phyloP scores from a whole-genome alignment of 2,329 filamentous ascomycete genomes.

The Grosmannia huntii region DNA sequence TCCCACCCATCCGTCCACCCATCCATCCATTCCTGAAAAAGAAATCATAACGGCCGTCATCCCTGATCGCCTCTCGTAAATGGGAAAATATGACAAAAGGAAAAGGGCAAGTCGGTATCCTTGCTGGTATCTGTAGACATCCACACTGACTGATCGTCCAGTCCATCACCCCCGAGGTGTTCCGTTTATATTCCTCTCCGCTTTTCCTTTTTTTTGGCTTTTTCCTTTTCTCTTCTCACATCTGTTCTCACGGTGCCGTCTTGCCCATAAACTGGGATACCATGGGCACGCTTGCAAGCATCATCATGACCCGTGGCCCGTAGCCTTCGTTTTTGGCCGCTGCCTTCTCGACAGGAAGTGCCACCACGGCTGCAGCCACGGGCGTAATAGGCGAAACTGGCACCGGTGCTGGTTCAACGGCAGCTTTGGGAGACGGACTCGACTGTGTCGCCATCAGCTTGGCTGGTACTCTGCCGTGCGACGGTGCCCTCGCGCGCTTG shows the following conservation, averaged over 20 bases:
- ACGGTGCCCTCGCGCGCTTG: background rate
- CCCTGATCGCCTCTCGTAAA: background rate
- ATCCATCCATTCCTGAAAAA: background rate
- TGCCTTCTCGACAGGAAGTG: background rate
- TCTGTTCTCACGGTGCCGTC: background rate
- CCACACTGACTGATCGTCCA: background rate
- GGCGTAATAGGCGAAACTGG: background rate
- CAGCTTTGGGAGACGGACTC: background rate
- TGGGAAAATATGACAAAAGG: background rate
- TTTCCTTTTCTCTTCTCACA: background rate
- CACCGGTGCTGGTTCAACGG: background rate
- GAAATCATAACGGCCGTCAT: background rate
- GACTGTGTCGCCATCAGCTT: background rate
- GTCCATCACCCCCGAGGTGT: background rate
- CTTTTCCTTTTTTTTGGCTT: background rate
- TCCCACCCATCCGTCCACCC: background rate
- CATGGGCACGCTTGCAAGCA: conserved; percentile 18
- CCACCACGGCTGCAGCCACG: background rate
- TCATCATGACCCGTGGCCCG: conserved; percentile 17
- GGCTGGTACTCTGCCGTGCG: background rate
- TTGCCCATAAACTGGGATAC: conserved; percentile 14
- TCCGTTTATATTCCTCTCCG: background rate
- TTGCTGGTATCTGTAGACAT: background rate
- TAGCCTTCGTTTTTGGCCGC: background rate
- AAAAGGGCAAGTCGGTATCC: background rate